Percentiles rank a stretch among this genome's conserved stretches.
These are phyloP conservation scores for Rachicladosporium sp. DNA, from an alignment of 2,329 filamentous ascomycete genomes.

Conservation along the genomic window DNA sequence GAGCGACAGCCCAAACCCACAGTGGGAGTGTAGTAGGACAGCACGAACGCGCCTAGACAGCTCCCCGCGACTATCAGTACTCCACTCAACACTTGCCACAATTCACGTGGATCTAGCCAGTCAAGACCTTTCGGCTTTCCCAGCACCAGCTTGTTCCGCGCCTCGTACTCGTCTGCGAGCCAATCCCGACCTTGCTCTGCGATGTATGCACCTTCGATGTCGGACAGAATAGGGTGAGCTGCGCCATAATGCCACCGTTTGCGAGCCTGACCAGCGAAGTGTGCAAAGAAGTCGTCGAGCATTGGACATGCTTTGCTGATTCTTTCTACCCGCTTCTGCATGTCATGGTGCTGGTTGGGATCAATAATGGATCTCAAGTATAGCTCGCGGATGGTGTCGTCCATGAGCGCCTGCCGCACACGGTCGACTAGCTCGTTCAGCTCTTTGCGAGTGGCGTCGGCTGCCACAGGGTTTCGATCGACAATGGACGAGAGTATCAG, in stretches of 20 bases:
- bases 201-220: slow-evolving; percentile 30
- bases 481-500: slow-evolving; percentile 33
- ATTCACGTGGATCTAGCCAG: slow-evolving; percentile 33
- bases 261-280: slow-evolving; percentile 31
- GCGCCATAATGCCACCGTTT: slow-evolving; percentile 26
- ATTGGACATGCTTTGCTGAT: slow-evolving; percentile 14
- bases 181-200: slow-evolving; percentile 27
- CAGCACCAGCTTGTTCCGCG: slow-evolving; percentile 23
- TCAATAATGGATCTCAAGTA: slow-evolving; percentile 21
- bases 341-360: slow-evolving; percentile 12
- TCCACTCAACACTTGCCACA: slow-evolving; percentile 30
- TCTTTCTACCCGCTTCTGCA: slow-evolving; percentile 16
- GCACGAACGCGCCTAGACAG: slow-evolving; percentile 27
- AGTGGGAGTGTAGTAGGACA: slow-evolving; percentile 34
- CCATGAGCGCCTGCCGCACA: slow-evolving; percentile 22
- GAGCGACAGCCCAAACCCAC: slow-evolving; percentile 30
- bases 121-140: slow-evolving; percentile 24
- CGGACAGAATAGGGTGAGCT: slow-evolving; percentile 30
- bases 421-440: slow-evolving; percentile 29
- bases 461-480: slow-evolving; percentile 34
- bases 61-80: slow-evolving; percentile 26
- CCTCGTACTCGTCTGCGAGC: slow-evolving; percentile 23
- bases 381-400: slow-evolving; percentile 15
- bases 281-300: slow-evolving; percentile 26
- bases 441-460: slow-evolving; percentile 27